Conservation (phyloP, 2,329 filamentous ascomycete species). For the Sporothrix pallida region DNA sequence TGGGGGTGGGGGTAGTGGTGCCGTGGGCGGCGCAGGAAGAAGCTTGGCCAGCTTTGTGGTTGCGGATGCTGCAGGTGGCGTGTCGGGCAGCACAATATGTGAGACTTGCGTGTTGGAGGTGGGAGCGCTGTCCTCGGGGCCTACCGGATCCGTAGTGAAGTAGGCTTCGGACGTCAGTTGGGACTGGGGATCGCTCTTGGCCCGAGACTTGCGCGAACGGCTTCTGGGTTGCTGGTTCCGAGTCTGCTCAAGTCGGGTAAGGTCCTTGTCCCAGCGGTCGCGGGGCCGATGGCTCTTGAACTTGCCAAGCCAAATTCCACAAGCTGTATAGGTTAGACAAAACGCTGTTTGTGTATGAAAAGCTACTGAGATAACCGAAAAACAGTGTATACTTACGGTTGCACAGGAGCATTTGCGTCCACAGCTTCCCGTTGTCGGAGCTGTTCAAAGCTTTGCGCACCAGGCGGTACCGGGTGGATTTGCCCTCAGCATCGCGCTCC, state of each 20-base stretch:
- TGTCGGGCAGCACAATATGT: background rate
- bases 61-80: background rate
- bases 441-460: slow-evolving; percentile 74
- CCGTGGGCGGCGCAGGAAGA: background rate
- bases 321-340: slow-evolving; percentile 58
- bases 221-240: slow-evolving; percentile 49
- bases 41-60: background rate
- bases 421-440: slow-evolving; percentile 68
- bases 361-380: background rate
- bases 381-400: slow-evolving; percentile 68
- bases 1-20: slow-evolving; percentile 5
- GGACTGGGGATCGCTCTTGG: slow-evolving; percentile 54
- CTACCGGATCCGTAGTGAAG: slow-evolving; percentile 59
- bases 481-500: slow-evolving; percentile 66
- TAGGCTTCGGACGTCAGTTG: slow-evolving; percentile 61
- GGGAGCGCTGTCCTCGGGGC: slow-evolving; percentile 49
- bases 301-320: slow-evolving; percentile 93
- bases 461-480: slow-evolving; percentile 71
- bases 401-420: slow-evolving; percentile 78
- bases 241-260: slow-evolving; percentile 58
- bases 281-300: slow-evolving; percentile 82
- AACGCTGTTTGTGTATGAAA: slow-evolving; percentile 10
- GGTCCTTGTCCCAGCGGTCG: slow-evolving; percentile 78
- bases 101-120: background rate
- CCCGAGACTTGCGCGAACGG: slow-evolving; percentile 55